Evolutionary conservation across 2,329 filamentous ascomycete genomes (phyloP).

Genomic region (Colletotrichum simmondsii): DNA sequence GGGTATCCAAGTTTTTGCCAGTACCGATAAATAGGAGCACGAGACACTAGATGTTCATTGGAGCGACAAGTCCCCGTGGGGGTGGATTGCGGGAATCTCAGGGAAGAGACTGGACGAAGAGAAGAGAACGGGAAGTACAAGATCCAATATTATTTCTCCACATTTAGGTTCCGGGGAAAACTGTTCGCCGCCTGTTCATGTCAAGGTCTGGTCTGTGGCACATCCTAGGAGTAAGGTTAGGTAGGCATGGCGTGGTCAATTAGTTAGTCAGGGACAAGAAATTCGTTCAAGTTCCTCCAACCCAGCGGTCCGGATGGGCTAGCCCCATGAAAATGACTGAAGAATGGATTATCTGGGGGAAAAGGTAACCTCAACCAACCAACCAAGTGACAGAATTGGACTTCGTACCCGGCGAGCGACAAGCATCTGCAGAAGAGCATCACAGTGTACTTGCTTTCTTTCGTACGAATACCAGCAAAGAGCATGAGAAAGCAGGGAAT

Average conservation of each 20-base stretch:
- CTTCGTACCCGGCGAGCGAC: not conserved
- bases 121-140: not conserved
- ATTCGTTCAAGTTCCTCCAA: not conserved
- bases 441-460: too few relatives aligned
- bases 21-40: not conserved
- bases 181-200: not conserved
- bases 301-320: not conserved
- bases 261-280: not conserved
- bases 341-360: conserved; percentile 24
- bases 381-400: not conserved
- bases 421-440: not conserved
- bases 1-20: not conserved
- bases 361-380: not conserved
- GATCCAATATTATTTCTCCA: conserved; percentile 1
- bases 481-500: not conserved
- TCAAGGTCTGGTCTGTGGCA: not conserved
- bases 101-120: not conserved
- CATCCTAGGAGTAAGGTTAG: not conserved
- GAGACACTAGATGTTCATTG: conserved; percentile 19
- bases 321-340: not conserved
- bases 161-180: conserved; percentile 6
- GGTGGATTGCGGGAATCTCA: not conserved
- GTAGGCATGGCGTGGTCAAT: not conserved
- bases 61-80: conserved; percentile 13
- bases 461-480: too few relatives aligned